These are phyloP conservation scores for Arachis monticola DNA, from an alignment of 331 rosid species.

Conservation along the genomic window DNA sequence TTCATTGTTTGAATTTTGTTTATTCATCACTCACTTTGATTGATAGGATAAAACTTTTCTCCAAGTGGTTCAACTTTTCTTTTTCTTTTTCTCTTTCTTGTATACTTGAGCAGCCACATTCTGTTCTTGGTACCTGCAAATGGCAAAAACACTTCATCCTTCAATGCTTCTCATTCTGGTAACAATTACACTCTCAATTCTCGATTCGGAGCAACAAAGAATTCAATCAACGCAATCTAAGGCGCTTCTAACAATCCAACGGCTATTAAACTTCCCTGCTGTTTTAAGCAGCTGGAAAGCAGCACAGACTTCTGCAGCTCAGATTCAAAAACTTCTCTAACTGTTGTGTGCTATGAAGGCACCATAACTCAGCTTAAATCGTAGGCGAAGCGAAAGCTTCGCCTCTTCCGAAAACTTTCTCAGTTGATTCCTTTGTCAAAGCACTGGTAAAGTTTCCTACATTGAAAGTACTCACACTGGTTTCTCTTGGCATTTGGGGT, in stretches of 20 bases:
- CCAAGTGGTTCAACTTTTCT: not conserved
- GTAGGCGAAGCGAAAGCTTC: slow-evolving; percentile 59
- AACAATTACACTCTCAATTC: slow-evolving; percentile 38
- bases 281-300: slow-evolving; percentile 62
- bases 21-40: not conserved
- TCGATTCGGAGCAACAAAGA: slow-evolving; percentile 52
- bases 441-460: slow-evolving; percentile 68
- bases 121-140: slow-evolving; percentile 26
- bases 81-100: not conserved
- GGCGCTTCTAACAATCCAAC: slow-evolving; percentile 69
- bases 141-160: slow-evolving; percentile 50
- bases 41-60: slow-evolving; percentile 31
- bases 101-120: no score
- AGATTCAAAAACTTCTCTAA: slow-evolving; percentile 59
- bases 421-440: slow-evolving; percentile 59
- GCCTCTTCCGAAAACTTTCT: slow-evolving; percentile 70
- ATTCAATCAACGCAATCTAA: slow-evolving; percentile 51
- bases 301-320: slow-evolving; percentile 72
- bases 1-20: no score
- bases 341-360: slow-evolving; percentile 76
- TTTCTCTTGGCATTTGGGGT: slow-evolving; percentile 93
- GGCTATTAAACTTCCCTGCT: slow-evolving; percentile 66
- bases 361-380: slow-evolving; percentile 80
- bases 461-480: slow-evolving; percentile 83
- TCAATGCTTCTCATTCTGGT: slow-evolving; percentile 49